Percentiles rank a stretch among this genome's conserved stretches.
These are phyloP conservation scores for Balamuthia mandrillaris DNA, from an alignment of 208 protist species.

Conservation along the genomic window DNA sequence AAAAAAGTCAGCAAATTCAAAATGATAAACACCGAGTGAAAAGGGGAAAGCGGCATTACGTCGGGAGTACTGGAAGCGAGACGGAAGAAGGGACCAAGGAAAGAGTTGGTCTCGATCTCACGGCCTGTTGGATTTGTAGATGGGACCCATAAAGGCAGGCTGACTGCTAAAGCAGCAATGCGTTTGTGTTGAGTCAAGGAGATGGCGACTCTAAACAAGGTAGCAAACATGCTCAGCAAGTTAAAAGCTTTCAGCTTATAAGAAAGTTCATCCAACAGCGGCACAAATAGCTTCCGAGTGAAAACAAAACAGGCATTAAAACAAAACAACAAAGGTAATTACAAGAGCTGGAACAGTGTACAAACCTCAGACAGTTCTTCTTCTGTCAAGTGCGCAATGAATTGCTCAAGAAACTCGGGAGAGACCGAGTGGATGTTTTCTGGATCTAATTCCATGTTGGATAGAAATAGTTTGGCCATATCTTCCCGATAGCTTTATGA, in stretches of 20 bases:
- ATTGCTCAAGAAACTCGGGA: too few relatives aligned
- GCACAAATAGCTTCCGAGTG: slow-evolving; percentile 3
- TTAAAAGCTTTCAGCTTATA: slow-evolving; percentile 37
- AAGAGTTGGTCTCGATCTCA: slow-evolving; percentile 38
- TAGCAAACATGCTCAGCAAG: background rate
- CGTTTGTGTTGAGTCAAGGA: background rate
- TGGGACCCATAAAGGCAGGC: slow-evolving; percentile 28
- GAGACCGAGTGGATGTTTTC: too few relatives aligned
- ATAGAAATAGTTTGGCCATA: too few relatives aligned
- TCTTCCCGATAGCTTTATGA: too few relatives aligned
- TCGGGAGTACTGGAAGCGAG: slow-evolving; percentile 11
- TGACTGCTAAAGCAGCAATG: background rate
- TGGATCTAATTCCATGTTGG: too few relatives aligned
- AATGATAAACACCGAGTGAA: background rate
- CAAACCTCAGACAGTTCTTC: too few relatives aligned
- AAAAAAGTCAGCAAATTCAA: background rate
- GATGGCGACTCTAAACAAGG: background rate
- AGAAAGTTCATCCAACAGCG: slow-evolving; percentile 12
- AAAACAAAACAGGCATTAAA: too few relatives aligned
- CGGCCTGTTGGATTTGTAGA: background rate
- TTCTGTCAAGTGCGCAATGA: too few relatives aligned
- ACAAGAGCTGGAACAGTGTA: too few relatives aligned
- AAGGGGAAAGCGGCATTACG: background rate
- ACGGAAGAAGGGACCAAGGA: slow-evolving; percentile 39
- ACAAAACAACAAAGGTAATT: too few relatives aligned